Evolutionary conservation across 805 yeast genomes (phyloP).

Genomic region (Kuraishia capsulata): DNA sequence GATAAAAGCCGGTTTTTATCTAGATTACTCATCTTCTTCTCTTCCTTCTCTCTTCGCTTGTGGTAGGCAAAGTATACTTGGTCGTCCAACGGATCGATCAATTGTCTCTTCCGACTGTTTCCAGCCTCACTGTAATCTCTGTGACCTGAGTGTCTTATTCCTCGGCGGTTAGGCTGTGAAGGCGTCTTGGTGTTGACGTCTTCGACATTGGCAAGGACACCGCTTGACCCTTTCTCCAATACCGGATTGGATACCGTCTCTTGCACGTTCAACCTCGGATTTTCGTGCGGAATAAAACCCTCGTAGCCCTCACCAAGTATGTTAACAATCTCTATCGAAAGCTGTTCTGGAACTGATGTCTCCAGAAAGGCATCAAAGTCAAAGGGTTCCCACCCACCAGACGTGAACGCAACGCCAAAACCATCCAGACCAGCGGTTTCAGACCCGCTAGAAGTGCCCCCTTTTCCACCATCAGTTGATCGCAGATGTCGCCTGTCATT

Average conservation of each 20-base stretch:
- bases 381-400: constrained; percentile 14
- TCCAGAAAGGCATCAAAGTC: constrained; percentile 24
- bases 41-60: constrained; percentile 54
- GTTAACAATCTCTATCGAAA: constrained; percentile 10
- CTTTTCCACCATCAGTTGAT: constrained; percentile 9
- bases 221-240: background rate
- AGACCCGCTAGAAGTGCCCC: constrained; percentile 10
- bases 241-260: background rate
- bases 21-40: constrained; percentile 44
- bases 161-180: background rate
- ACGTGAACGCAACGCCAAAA: background rate
- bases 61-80: constrained; percentile 36
- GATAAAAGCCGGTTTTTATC: constrained; percentile 43
- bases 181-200: background rate
- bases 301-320: background rate
- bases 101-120: background rate
- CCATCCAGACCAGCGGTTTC: background rate
- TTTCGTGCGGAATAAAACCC: background rate
- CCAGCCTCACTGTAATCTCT: background rate
- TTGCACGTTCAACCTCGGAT: background rate
- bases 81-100: constrained; percentile 39
- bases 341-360: constrained; percentile 14
- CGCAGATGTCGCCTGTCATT: constrained; percentile 1
- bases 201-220: background rate
- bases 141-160: background rate